Percentiles rank a stretch among this genome's conserved stretches.
Evolutionary conservation across 208 protist species (phyloP).

Genomic region (Crithidia brevicula): DNA sequence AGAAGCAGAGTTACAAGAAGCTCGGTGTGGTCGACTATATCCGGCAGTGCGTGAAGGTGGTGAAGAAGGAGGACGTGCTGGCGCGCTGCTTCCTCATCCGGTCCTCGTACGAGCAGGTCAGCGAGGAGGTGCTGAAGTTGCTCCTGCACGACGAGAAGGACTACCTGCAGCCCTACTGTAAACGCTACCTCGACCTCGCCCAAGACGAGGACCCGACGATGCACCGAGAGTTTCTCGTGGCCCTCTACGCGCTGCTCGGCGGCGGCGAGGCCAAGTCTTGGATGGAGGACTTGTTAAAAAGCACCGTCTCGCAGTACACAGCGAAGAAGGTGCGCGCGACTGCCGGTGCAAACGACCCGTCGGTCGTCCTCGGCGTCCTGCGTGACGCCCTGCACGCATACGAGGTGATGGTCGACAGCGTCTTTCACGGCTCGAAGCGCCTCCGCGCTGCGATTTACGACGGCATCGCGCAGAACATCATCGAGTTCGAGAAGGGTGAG

Average conservation of each 20-base stretch:
- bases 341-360: conserved; percentile 3
- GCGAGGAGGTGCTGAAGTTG: conserved; percentile 43
- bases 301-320: conserved; percentile 29
- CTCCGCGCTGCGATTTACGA: conserved; percentile 26
- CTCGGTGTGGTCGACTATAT: conserved; percentile 53
- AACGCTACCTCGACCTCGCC: conserved; percentile 38
- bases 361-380: conserved; percentile 22
- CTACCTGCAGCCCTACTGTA: conserved; percentile 40
- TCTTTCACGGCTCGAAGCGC: conserved; percentile 24
- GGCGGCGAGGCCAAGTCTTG: conserved; percentile 31
- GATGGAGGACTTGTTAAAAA: conserved; percentile 39
- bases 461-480: conserved; percentile 24
- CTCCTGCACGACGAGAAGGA: conserved; percentile 53
- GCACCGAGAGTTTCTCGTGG: conserved; percentile 18
- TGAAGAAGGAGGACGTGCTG: conserved; percentile 54
- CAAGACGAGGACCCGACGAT: conserved; percentile 24
- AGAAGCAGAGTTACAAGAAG: conserved; percentile 44
- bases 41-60: conserved; percentile 28
- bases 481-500: conserved; percentile 9
- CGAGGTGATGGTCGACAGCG: conserved; percentile 17
- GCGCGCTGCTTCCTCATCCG: conserved; percentile 58
- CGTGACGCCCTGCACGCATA: conserved; percentile 26
- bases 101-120: conserved; percentile 55
- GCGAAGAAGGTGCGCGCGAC: conserved; percentile 20
- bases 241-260: conserved; percentile 39